phyloP scores from a whole-genome alignment of 805 yeast genomes.

The Yarrowia sp. region DNA sequence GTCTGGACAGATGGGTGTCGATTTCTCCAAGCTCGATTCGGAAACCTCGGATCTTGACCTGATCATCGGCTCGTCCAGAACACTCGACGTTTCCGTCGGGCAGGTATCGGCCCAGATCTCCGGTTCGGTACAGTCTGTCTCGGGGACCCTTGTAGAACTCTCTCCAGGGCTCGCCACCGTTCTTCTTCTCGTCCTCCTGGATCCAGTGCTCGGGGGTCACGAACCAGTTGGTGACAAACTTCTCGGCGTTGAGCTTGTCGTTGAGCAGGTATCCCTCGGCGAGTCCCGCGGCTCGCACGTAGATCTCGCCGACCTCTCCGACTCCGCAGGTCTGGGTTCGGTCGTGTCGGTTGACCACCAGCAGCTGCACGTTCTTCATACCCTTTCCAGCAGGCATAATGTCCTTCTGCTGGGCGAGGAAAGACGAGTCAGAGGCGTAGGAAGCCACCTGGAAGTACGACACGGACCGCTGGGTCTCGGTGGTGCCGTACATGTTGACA shows the following conservation, averaged over 20 bases:
- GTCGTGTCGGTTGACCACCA: slow-evolving; percentile 91
- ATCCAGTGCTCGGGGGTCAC: slow-evolving; percentile 70
- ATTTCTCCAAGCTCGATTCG: slow-evolving; percentile 98
- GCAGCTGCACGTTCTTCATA: slow-evolving; percentile 91
- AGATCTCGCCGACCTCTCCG: slow-evolving; percentile 98
- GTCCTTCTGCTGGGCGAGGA: slow-evolving; percentile 85
- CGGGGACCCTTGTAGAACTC: slow-evolving; percentile 90
- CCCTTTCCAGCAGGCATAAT: slow-evolving; percentile 99
- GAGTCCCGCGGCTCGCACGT: slow-evolving; percentile 96
- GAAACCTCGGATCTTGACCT: slow-evolving; percentile 97
- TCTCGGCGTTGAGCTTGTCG: slow-evolving; percentile 85
- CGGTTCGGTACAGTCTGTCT: slow-evolving; percentile 95
- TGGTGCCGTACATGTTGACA: slow-evolving; percentile 98
- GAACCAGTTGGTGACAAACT: slow-evolving; percentile 92
- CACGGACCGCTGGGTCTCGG: slow-evolving; percentile 98
- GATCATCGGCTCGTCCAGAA: slow-evolving; percentile 98
- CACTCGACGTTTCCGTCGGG: slow-evolving; percentile 99
- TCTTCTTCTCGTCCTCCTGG: slow-evolving; percentile 58
- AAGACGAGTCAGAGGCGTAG: slow-evolving; percentile 68
- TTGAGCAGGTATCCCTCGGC: slow-evolving; percentile 95
- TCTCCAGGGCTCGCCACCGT: slow-evolving; percentile 65
- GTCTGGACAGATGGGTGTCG: slow-evolving; percentile 95
- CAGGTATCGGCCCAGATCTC: slow-evolving; percentile 94
- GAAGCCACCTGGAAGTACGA: slow-evolving; percentile 90
- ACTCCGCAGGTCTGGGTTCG: slow-evolving; percentile 93